Base-by-base conservation (phyloP, 495 filamentous ascomycete species). In the Friedmanniomyces endolithicus region DNA sequence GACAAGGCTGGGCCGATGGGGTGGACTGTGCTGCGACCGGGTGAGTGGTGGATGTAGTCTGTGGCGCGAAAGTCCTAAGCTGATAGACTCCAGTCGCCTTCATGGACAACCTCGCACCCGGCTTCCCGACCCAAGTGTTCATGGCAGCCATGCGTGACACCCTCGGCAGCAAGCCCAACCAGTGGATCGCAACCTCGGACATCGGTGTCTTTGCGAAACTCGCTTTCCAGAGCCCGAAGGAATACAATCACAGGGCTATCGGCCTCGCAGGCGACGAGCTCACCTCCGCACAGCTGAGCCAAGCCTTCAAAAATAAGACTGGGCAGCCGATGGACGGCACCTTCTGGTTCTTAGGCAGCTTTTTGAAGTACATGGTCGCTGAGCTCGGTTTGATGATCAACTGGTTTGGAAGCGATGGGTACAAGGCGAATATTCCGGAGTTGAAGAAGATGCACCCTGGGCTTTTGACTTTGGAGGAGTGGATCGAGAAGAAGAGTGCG, bases 131-230 rank as follows among this genome's bases (percentile, higher is more conserved):
- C 35, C 82, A 79, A 55, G 70, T 81, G 0, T 84, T 87, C 63
- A 51, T 70, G 1, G 75, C 81, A 0, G 68, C 73, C 6, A 70
- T 78, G 63, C 70, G 71, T 44, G 71, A 71, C 34, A 63, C 70
- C 12, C 67, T 72, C 9, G 66, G 71, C 1, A 69, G 67, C 12
- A 75, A 74, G 39, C 75, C 75, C 0, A 58, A 87, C 52, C 82
- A 85, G 57, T 68, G 79, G 60, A 63, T 88, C 16, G 70, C 78
- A 0, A 71, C 72, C 0, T 64, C 61, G 0, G 82, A 87, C 54
- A 86, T 88, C 63, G 84, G 85, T 0, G 61, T 71, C 35, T 83
- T 87, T 52, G 83, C 68, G 1, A 79, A 78, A 16, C 70, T 77
- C 59, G 81, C 79, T 0, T 82, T 88, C 56, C n/a, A 72, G 24